Conservation (phyloP, 768 basidiomycete genomes). For the Trametes meyenii region DNA sequence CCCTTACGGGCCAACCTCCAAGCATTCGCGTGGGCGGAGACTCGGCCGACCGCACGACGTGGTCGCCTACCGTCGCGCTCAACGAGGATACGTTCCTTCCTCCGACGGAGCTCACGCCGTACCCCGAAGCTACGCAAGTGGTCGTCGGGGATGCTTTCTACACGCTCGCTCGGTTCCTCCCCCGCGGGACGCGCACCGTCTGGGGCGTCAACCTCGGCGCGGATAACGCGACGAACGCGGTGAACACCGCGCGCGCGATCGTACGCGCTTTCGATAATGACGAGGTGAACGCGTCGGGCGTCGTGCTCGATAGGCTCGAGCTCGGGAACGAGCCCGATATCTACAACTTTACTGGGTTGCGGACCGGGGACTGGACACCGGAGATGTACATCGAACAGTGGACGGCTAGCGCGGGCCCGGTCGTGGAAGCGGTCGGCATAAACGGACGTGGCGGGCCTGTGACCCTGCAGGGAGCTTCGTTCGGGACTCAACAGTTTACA, state of each 20-base stretch:
- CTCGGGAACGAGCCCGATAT: slow-evolving; percentile 40
- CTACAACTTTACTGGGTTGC: slow-evolving; percentile 35
- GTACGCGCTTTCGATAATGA: slow-evolving; percentile 32
- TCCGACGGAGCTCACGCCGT: slow-evolving; percentile 53
- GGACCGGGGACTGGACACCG: slow-evolving; percentile 31
- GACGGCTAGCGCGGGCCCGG: slow-evolving; percentile 29
- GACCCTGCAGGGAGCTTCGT: slow-evolving; percentile 31
- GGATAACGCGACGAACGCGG: slow-evolving; percentile 35
- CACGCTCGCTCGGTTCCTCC: slow-evolving; percentile 52
- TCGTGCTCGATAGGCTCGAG: slow-evolving; percentile 36
- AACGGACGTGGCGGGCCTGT: slow-evolving; percentile 23
- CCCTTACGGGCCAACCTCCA: slow-evolving; percentile 54
- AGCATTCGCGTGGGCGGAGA: slow-evolving; percentile 61
- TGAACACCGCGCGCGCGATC: slow-evolving; percentile 35
- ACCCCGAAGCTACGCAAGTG: slow-evolving; percentile 65
- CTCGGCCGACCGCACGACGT: slow-evolving; percentile 60
- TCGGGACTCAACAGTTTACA: slow-evolving; percentile 47
- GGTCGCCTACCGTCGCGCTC: slow-evolving; percentile 46
- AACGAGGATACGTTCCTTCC: slow-evolving; percentile 54
- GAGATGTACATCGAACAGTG: slow-evolving; percentile 35
- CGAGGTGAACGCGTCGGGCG: slow-evolving; percentile 30
- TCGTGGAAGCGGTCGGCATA: slow-evolving; percentile 28
- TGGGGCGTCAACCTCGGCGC: slow-evolving; percentile 69
- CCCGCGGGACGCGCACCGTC: slow-evolving; percentile 56
- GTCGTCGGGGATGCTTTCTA: slow-evolving; percentile 63